Evolutionary conservation across 257 asterid species (phyloP), one percentile per base, ranked within the genome.

Genomic region (Asclepias syriaca): DNA sequence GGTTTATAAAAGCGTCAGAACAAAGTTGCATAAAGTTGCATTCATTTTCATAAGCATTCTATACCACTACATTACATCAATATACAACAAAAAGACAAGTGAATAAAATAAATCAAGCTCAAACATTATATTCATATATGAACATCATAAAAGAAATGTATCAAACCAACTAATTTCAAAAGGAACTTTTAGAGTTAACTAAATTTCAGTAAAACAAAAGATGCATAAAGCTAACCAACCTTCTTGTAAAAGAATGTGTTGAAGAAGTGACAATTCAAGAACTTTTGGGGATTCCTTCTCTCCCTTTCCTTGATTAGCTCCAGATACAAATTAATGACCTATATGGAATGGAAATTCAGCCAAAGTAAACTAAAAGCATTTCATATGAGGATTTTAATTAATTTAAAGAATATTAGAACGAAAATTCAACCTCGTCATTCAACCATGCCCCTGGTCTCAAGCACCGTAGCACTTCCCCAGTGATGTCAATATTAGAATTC

Each of bases 271-370:
- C 99, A 90, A 45, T 84, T 90, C 85, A 95, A 77, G 81, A 90
- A 92, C 86, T 85, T 95, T 50, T 79, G 65, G 21, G 97, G 96
- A 73, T 86, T 92, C 79, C 96, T 87, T 50, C 75, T 82, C 77
- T 92, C 98, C 88, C 99, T 83, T 81, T 92, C 99, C 85, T 95
- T 92, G 83, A 95, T 77, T 56, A 95, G 83, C 66, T 87, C 97
- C 65, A 95, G 85, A 84, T 95, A 92, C 76, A 92, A 63, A 76
- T 90, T 95, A 72, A 92, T 95, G 76, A 92, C 99, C 99, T 94
- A 88, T 79, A 78, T 72, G 76, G 73, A 65, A 77, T 68, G 65
- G 79, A 73, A 61, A 7, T 32, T 70, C 16, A 77, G 67, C 59
- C 73, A 55, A 7, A 37, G 48, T 53, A 71, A 56, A 80, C 40